Conservation (phyloP, 192 early-diverging fungal species). For the Coemansia pectinata region DNA sequence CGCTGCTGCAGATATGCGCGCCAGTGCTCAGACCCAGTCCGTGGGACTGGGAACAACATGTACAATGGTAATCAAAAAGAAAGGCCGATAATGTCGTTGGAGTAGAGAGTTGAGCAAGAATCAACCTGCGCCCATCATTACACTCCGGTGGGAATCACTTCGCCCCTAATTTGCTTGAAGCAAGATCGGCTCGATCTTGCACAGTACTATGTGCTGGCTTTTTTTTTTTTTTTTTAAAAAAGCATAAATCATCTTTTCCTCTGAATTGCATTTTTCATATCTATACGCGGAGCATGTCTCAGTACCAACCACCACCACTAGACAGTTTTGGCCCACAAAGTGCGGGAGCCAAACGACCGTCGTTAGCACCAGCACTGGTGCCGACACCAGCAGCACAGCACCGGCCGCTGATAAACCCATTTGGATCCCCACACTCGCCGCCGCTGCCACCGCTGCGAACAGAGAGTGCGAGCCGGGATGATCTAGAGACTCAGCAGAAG, state of each 20-base stretch:
- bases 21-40: conserved; percentile 18
- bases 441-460: neutral
- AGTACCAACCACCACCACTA: conserved; percentile 41
- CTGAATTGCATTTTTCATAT: neutral
- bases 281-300: conserved; percentile 17
- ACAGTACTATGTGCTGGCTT: neutral
- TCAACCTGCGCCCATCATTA: neutral
- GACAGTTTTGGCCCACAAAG: conserved; percentile 12
- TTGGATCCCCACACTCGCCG: conserved; percentile 16
- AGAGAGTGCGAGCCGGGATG: neutral
- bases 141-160: neutral
- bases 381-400: neutral
- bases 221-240: neutral
- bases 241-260: neutral
- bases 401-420: conserved; percentile 30
- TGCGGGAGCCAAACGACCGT: neutral
- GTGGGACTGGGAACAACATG: conserved; percentile 17
- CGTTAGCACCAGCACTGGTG: neutral
- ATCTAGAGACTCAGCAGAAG: neutral
- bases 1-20: conserved; percentile 16
- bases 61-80: neutral
- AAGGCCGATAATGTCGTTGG: neutral
- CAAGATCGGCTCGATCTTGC: neutral
- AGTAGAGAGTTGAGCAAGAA: neutral
- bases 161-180: neutral